phyloP scores from a whole-genome alignment of 495 filamentous ascomycete genomes.

The Hypomontagnella monticulosa region DNA sequence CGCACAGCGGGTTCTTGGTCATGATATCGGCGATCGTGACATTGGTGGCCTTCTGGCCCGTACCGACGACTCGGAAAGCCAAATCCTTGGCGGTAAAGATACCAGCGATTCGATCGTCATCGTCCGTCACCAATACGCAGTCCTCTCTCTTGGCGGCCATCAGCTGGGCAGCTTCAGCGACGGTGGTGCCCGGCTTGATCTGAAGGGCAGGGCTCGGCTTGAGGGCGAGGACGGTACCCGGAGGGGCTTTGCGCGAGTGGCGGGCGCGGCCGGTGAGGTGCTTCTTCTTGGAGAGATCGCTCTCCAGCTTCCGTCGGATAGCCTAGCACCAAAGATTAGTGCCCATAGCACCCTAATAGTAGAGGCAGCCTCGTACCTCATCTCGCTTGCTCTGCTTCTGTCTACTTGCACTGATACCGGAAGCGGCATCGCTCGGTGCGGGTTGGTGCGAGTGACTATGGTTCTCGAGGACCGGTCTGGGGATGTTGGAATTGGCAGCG shows the following conservation, averaged over 20 bases:
- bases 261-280: slow-evolving; percentile 77
- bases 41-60: slow-evolving; percentile 87
- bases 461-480: slow-evolving; percentile 79
- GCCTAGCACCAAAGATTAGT: slow-evolving; percentile 67
- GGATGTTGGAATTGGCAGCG: slow-evolving; percentile 75
- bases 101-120: slow-evolving; percentile 95
- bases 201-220: slow-evolving; percentile 95
- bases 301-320: slow-evolving; percentile 95
- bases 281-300: slow-evolving; percentile 97
- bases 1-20: slow-evolving; percentile 99
- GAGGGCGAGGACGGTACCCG: slow-evolving; percentile 92
- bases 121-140: slow-evolving; percentile 98
- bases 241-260: slow-evolving; percentile 90
- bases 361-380: slow-evolving; percentile 74
- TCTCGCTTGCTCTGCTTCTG: slow-evolving; percentile 96
- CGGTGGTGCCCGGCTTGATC: slow-evolving; percentile 94
- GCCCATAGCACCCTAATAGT: slow-evolving; percentile 26
- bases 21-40: slow-evolving; percentile 98
- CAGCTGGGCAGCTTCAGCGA: slow-evolving; percentile 95
- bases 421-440: slow-evolving; percentile 70
- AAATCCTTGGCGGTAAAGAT: slow-evolving; percentile 99
- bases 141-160: slow-evolving; percentile 99
- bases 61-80: slow-evolving; percentile 94
- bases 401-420: slow-evolving; percentile 84
- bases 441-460: slow-evolving; percentile 55